Base-by-base conservation (phyloP, 768 basidiomycete genomes). In the Pholiota microspora region DNA sequence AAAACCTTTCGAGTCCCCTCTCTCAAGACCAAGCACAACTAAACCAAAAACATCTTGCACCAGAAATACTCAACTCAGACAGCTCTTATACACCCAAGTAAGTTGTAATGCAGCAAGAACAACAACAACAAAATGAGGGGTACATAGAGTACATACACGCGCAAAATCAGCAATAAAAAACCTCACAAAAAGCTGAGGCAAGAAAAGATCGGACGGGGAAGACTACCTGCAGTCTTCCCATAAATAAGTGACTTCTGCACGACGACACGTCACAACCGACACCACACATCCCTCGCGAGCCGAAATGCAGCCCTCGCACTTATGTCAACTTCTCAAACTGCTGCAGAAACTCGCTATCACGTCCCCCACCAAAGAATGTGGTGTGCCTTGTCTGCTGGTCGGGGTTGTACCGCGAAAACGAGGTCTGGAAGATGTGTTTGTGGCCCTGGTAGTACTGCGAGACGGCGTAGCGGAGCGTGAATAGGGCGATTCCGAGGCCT, bases 331-430 rank as follows among this genome's bases (percentile, higher is more conserved):
- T 69, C 49, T 69, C 70, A 40, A 68, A 73, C 16, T 42, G 28
- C 49, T 74, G 73, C 51, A 74, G 60, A 58, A 74, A 75, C 44
- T 74, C 73, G 61, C 71, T 73, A 12, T 25, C 10, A 16, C 38
- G 38, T 6, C 25, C n/a, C n/a, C n/a, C 24, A 18, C 29, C 40
- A 18, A 29, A 18, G 34, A 25, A 35, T 2, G 45, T 27, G 32
- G 42, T 51, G 12, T 51, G 27, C 38, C 51, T 12, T 16, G 52
- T 15, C 13, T 55, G 55, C 27, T 60, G 36, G 24, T 66, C 63
- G 18, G 77, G 76, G 25, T 63, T 67, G 67, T 79, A 84, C 51
- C 79, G 75, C 4, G 80, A 79, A 32, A 85, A 69, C 15, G 82
- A 71, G 58, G 70, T 74, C 45, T 69, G 62, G 77, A 80, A 80